A percentile compares a stretch with the other conserved stretches of the same genome.
Conservation (phyloP, 148 eudicot genomes). For the Talinum fruticosum region DNA sequence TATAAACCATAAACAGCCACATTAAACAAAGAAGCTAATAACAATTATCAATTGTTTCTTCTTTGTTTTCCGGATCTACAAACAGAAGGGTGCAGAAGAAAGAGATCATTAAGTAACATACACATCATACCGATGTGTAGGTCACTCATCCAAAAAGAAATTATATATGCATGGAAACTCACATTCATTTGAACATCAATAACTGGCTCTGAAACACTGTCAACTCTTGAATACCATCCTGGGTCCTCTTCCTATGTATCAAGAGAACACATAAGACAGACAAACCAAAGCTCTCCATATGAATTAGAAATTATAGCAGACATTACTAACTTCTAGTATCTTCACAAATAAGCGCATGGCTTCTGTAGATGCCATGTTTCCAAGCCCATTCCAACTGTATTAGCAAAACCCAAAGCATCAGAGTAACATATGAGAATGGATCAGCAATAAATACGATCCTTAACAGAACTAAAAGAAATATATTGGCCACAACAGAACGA, state of each 20-base stretch:
- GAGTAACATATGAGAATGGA: background rate
- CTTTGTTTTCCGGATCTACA: too few species aligned
- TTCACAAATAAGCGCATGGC: conserved; percentile 99
- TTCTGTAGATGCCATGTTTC: conserved; percentile 88
- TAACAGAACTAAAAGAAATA: background rate
- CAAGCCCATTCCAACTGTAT: conserved; percentile 91
- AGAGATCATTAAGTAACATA: background rate
- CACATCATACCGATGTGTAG: background rate
- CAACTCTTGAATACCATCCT: conserved; percentile 93
- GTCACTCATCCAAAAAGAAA: background rate
- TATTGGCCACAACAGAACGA: too few species aligned
- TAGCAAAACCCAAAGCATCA: conserved; percentile 3
- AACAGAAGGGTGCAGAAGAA: background rate
- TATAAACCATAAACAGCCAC: too few species aligned
- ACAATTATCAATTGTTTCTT: too few species aligned
- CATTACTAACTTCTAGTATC: conserved; percentile 72
- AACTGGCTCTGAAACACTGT: conserved; percentile 58
- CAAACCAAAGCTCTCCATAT: background rate
- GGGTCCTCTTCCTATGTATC: conserved; percentile 85
- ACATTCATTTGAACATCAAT: conserved; percentile 72
- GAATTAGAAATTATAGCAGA: conserved; percentile 2
- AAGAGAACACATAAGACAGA: background rate
- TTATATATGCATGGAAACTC: conserved; percentile 33
- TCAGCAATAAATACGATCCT: background rate
- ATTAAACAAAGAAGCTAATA: too few species aligned